Base-by-base conservation (phyloP, 768 basidiomycete genomes). In the Tulasnella sp. region DNA sequence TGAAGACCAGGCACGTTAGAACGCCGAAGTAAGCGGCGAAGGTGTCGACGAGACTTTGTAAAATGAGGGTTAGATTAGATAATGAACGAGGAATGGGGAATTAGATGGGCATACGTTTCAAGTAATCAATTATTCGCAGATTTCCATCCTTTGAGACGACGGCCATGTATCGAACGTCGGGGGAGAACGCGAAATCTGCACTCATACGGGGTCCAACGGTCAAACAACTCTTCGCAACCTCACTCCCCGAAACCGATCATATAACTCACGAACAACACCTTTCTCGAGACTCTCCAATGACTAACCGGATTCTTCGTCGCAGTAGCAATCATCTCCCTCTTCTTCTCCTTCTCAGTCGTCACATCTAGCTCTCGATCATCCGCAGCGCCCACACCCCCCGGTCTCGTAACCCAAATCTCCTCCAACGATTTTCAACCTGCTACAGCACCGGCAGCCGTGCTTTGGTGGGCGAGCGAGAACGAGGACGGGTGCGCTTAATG, bases 21-120 rank as follows among this genome's bases (percentile, higher is more conserved):
- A 93, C 87, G 19, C 96, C 97, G 80, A 99, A 99, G 82, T 99
- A 99, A 3, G 95, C 94, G 0, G 93, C 90, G 81, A 93, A 98
- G 78, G 93, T 93, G 81, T 99, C 95, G 25, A 95, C 88, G n/a
- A 99, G 87, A 80, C 96, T 97, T 19, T 40, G 5, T 69, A n/a
- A n/a, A n/a, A n/a, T n/a, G n/a, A n/a, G n/a, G n/a, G n/a, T n/a
- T n/a, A n/a, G n/a, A n/a, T n/a, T n/a, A n/a, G n/a, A n/a, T n/a
- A n/a, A n/a, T n/a, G n/a, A n/a, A n/a, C n/a, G n/a, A n/a, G n/a
- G n/a, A n/a, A n/a, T n/a, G n/a, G n/a, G n/a, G n/a, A n/a, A n/a
- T n/a, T n/a, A n/a, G n/a, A n/a, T n/a, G n/a, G n/a, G n/a, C n/a
- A n/a, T n/a, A n/a, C n/a, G n/a, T n/a, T n/a, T n/a, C n/a, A n/a